Percentiles rank a stretch among this genome's conserved stretches.
These are phyloP conservation scores for Sporobolomyces phaffii DNA, from an alignment of 768 basidiomycete species.

Conservation along the genomic window DNA sequence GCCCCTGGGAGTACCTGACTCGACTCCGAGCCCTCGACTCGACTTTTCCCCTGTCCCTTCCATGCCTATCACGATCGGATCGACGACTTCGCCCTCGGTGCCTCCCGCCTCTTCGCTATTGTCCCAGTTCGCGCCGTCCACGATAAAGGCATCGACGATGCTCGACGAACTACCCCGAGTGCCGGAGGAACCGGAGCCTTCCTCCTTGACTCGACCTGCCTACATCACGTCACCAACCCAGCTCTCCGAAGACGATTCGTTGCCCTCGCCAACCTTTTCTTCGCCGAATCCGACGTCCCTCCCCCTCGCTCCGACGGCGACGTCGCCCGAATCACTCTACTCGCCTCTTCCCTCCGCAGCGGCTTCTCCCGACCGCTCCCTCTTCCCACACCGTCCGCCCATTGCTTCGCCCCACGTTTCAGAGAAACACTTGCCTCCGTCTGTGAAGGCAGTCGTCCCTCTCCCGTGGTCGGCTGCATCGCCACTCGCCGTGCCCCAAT, in stretches of 20 bases:
- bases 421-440: not conserved
- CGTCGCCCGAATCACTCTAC: slow-evolving; percentile 15
- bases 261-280: slow-evolving; percentile 32
- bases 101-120: slow-evolving; percentile 14
- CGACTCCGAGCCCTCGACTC: slow-evolving; percentile 36
- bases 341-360: slow-evolving; percentile 14
- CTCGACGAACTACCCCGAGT: slow-evolving; percentile 26
- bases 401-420: not conserved
- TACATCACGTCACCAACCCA: slow-evolving; percentile 28
- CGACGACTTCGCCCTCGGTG: not conserved
- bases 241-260: slow-evolving; percentile 32
- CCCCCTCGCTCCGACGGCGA: not conserved
- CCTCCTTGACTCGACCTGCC: not conserved
- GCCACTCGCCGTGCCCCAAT: not conserved
- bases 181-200: slow-evolving; percentile 14
- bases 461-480: slow-evolving; percentile 27
- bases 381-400: not conserved
- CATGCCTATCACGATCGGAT: slow-evolving; percentile 25
- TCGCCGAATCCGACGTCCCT: not conserved
- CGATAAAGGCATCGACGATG: slow-evolving; percentile 13
- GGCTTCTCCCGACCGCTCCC: not conserved
- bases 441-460: not conserved
- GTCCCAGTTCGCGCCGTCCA: slow-evolving; percentile 33
- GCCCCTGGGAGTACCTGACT: slow-evolving; percentile 42
- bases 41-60: slow-evolving; percentile 28